Evolutionary conservation across 148 eudicot genomes (phyloP).

Genomic region (Oxyria digyna): DNA sequence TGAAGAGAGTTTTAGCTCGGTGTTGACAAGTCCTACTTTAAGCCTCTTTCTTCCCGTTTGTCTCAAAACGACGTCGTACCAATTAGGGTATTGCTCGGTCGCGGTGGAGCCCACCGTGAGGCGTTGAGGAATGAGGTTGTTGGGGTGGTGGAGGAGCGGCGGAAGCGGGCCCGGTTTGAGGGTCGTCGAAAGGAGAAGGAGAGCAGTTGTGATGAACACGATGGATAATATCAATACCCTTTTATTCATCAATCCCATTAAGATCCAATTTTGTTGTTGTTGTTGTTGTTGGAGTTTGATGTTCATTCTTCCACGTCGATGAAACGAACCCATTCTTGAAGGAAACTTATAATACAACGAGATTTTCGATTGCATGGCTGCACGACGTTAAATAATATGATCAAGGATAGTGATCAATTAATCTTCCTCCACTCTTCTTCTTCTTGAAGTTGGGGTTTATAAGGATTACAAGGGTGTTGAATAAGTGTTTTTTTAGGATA

Average conservation of each 20-base stretch:
- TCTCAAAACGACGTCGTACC: constrained; percentile 26
- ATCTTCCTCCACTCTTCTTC: background rate
- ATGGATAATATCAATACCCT: constrained; percentile 10
- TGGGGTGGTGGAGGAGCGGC: background rate
- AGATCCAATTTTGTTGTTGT: background rate
- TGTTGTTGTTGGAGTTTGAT: background rate
- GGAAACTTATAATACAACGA: background rate
- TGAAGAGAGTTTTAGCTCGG: constrained; percentile 9
- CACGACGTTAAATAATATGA: background rate
- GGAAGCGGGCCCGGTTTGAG: constrained; percentile 9
- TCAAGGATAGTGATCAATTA: background rate
- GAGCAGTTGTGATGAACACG: constrained; percentile 15
- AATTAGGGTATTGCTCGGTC: constrained; percentile 18
- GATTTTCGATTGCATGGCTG: constrained; percentile 5
- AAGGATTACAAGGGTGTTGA: too few relatives aligned
- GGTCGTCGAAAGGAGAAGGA: constrained; percentile 18
- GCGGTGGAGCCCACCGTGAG: background rate
- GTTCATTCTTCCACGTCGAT: background rate
- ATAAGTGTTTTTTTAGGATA: too few relatives aligned
- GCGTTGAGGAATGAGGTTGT: background rate
- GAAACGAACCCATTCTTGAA: background rate
- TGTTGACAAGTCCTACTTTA: constrained; percentile 46
- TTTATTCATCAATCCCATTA: background rate
- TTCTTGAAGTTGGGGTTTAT: background rate
- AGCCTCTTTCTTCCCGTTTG: constrained; percentile 9